Percentiles rank a stretch among this genome's conserved stretches.
These are phyloP conservation scores for Monosporascus sp. DNA, from an alignment of 2,329 filamentous ascomycete genomes.

Conservation along the genomic window DNA sequence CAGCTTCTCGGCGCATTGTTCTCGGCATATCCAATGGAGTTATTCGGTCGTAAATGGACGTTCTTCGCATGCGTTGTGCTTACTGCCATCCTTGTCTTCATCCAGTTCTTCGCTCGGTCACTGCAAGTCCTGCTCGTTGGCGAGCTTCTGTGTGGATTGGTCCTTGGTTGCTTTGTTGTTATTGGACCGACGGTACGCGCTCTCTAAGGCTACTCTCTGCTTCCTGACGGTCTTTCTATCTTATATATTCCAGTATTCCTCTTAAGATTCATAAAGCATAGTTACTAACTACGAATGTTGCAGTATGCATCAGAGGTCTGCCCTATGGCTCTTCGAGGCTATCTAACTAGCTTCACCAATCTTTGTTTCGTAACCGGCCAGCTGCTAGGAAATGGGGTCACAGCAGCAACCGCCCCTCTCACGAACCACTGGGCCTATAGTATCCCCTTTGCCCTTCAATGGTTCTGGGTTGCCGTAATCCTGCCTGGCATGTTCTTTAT, in stretches of 20 bases:
- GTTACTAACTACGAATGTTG: too few relatives aligned
- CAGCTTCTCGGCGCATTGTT: constrained; percentile 50
- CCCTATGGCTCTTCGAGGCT: constrained; percentile 50
- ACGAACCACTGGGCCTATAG: constrained; percentile 43
- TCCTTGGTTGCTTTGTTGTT: constrained; percentile 56
- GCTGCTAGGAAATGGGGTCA: constrained; percentile 45
- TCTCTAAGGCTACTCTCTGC: too few relatives aligned
- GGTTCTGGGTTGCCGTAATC: constrained; percentile 43
- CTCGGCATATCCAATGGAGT: constrained; percentile 41
- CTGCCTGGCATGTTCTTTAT: constrained; percentile 40
- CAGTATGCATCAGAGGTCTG: constrained; percentile 55
- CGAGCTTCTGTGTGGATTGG: constrained; percentile 55
- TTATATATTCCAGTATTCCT: too few relatives aligned
- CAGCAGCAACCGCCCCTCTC: constrained; percentile 34
- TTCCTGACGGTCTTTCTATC: too few relatives aligned
- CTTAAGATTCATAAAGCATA: too few relatives aligned
- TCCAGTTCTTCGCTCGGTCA: constrained; percentile 57
- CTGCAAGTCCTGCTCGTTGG: constrained; percentile 52
- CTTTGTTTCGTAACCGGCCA: constrained; percentile 59
- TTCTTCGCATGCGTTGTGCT: constrained; percentile 38
- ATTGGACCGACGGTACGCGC: constrained; percentile 40
- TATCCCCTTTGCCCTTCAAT: constrained; percentile 44
- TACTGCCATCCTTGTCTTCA: constrained; percentile 50
- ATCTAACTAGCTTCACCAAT: constrained; percentile 55
- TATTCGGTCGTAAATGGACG: constrained; percentile 39